Evolutionary conservation across 139 green algal species (phyloP), one percentile per base, ranked within the genome.

Genomic region (Chlorella sorokiniana): DNA sequence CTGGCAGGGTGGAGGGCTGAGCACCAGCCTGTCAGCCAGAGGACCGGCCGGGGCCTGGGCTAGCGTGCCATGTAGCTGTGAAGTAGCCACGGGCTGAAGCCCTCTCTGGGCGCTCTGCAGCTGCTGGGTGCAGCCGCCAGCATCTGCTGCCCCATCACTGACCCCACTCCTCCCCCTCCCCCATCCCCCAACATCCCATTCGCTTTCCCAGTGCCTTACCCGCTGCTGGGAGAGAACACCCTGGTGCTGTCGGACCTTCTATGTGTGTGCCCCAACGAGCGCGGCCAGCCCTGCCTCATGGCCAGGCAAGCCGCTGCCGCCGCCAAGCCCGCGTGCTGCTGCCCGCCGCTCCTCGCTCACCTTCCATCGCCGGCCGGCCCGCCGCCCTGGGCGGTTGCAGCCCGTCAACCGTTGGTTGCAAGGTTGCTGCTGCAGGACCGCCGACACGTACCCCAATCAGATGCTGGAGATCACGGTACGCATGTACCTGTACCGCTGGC

Each of bases 381-480:
- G n/a, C n/a, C n/a, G n/a, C 48, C 48, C 48, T 56, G 48, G 16
- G 48, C 14, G 48, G 11, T 56, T 56, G 14, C 48, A 56, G 14
- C 48, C 48, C 48, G 11, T 56, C 14, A 25, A 25, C 48, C 48
- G 14, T 16, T 56, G 11, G 18, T 72, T 38, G 67, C 67, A 38
- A 8, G 42, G 31, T 20, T 23, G n/a, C 45, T 18, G 31, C 38
- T 54, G 51, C 81, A 87, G 91, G 72, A 45, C 93, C 23, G 91
- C 91, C 20, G 91, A 96, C 83, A 93, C 91, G 0, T 94, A 92
- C 74, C 92, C 93, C 33, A 93, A 90, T 45, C 93, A 97, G 77
- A 92, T 93, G 85, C 59, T 93, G 48, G 86, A 94, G 61, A 86
- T 94, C 7, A 79, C 54, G 1, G 86, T 93, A 31, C 48, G 81